Evolutionary conservation across 176 grass and related monocot genomes (phyloP).

Genomic region (Pontederia crassipes): DNA sequence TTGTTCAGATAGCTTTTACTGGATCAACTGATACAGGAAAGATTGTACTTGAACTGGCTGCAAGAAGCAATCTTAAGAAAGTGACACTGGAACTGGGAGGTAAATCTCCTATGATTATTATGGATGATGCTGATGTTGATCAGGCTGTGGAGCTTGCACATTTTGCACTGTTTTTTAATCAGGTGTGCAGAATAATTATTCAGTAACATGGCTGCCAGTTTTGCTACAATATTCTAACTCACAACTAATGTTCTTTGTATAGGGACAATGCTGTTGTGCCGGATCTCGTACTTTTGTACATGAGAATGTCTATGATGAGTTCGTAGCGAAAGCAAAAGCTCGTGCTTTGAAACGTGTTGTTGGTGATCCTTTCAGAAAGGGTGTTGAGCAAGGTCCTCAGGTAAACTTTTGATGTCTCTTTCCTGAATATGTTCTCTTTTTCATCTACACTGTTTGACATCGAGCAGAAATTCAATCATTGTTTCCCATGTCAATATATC

Average conservation of each 20-base stretch:
- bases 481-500: background rate
- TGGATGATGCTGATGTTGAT: constrained; percentile 81
- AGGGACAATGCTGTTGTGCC: constrained; percentile 97
- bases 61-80: constrained; percentile 85
- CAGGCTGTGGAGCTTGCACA: constrained; percentile 89
- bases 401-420: constrained; percentile 9
- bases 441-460: background rate
- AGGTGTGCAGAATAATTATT: constrained; percentile 33
- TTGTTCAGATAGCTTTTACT: constrained; percentile 62
- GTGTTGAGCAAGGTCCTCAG: constrained; percentile 90
- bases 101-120: constrained; percentile 84
- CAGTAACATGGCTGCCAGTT: background rate
- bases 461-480: background rate
- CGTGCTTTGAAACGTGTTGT: constrained; percentile 63
- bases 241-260: background rate
- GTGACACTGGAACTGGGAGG: constrained; percentile 95
- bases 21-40: constrained; percentile 75
- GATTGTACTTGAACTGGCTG: constrained; percentile 69
- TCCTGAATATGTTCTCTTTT: background rate
- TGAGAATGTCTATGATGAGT: constrained; percentile 80
- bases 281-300: constrained; percentile 95
- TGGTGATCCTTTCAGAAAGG: constrained; percentile 77
- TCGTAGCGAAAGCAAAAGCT: constrained; percentile 81
- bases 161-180: constrained; percentile 86
- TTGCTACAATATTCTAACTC: background rate